Conservation (phyloP, 257 asterid genomes). For the Datura wrightii region DNA sequence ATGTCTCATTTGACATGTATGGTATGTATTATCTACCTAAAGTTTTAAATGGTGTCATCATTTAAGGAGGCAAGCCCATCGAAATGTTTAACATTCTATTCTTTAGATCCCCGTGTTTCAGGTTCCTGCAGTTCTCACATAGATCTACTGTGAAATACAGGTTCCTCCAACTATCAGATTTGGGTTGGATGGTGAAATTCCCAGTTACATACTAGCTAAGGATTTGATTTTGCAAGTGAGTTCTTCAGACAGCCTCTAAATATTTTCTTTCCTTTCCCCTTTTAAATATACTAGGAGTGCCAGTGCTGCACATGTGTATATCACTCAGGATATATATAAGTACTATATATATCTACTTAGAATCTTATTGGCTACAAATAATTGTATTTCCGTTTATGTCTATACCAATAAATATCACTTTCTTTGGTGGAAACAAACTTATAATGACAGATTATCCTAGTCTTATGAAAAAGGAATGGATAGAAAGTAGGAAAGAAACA, state of each 20-base stretch:
- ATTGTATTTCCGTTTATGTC: not conserved
- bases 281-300: not conserved
- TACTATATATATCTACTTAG: not conserved
- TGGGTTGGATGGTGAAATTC: constrained; percentile 97
- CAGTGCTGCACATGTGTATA: not conserved
- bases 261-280: not conserved
- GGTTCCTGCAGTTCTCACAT: not conserved
- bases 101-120: not conserved
- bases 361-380: not conserved
- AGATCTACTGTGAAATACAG: constrained; percentile 48
- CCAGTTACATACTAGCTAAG: constrained; percentile 89
- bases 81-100: not conserved
- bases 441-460: not conserved
- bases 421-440: not conserved
- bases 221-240: constrained; percentile 97
- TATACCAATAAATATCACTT: too few relatives aligned
- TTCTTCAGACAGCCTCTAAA: not conserved
- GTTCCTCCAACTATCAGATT: constrained; percentile 96
- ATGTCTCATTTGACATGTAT: not conserved
- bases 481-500: too few relatives aligned
- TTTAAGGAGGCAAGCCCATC: not conserved
- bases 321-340: not conserved
- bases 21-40: not conserved
- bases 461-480: too few relatives aligned
- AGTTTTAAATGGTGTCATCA: not conserved